Evolutionary conservation across 768 basidiomycete species (phyloP), one percentile per base, ranked within the genome.

Genomic region (Collybiopsis luxurians): DNA sequence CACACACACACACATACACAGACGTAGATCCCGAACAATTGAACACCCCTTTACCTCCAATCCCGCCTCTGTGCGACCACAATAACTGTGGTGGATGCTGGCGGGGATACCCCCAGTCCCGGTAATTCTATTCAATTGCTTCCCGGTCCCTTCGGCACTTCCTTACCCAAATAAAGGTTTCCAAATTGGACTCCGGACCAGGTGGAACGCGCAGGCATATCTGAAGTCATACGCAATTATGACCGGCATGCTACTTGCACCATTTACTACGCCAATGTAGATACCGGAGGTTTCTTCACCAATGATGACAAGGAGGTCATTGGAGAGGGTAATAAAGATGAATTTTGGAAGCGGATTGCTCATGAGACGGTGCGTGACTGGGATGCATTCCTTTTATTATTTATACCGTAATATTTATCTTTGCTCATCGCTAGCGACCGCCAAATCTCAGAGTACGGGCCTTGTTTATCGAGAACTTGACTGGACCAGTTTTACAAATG

Each of bases 131-230:
- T 34, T 34, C 31, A 34, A 34, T 13, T 6, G 31, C 5, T 34
- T 6, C 6, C n/a, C n/a, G n/a, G n/a, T n/a, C n/a, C 31, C 31
- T 34, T 13, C 13, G 13, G 5, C 31, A 34, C 5, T 34, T 34
- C 31, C 5, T 34, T 84, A 84, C 60, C 82, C 83, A 0, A 77
- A 81, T 57, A 75, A 77, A 1, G 67, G 76, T 12, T 85, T 80
- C 58, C 79, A 79, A 11, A 85, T 83, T 57, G 84, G 84, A 82
- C 79, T 0, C 64, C 64, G 5, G 65, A 64, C 13, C 83, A 84
- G 59, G 75, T 76, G 55, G 60, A 61, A 51, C 71, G 71, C 38
- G 76, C 75, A 52, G 66, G 71, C 11, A 72, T 79, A 27, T 58
- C 63, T n/a, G 67, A 62, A 11, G 60, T 71, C 28, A 61, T 76